Evolutionary conservation across 306 rosid genomes (phyloP), one percentile per base, ranked within the genome.

Genomic region (Elaeagnus macrophylla): DNA sequence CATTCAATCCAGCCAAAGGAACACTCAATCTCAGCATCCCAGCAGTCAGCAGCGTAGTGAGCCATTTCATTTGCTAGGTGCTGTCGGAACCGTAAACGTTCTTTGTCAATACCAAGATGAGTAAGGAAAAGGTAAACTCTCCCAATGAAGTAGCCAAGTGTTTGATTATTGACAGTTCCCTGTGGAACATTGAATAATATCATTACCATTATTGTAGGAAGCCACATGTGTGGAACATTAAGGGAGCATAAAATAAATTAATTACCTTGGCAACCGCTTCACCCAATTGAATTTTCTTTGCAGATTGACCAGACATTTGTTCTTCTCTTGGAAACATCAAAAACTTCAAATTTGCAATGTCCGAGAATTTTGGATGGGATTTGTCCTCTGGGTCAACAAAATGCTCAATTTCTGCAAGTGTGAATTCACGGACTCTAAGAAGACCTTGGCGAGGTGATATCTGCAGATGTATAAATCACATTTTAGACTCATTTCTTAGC

Each of bases 31-130:
- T 93, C 97, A 14, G 96, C 96, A 79, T 91, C 97, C 97, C 97
- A 91, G 56, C 96, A 91, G 73, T 91, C 97, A 54, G 86, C 88
- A 25, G 97, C 96, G 74, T 91, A 91, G 60, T 91, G 97, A 61
- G 97, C 97, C 97, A 91, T 91, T 66, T 86, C 97, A 77, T 91
- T 93, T 45, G 95, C 95, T 32, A 93, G 91, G 66, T 93, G 99
- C 64, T 93, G 99, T 52, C 99, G 81, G 64, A 93, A 93, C 40
- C 96, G 76, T 46, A 87, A 54, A 5, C 96, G 96, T 0, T 67
- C 58, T 47, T 77, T 66, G 69, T 84, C 85, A 44, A 93, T 84
- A 57, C 96, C 96, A 57, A 93, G 89, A 44, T 59, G 65, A 0
- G 90, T 84, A 60, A 93, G 79, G 77, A 93, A 93, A 49, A 84